Base-by-base conservation (phyloP, 768 basidiomycete genomes). In the Russula dissimulans region DNA sequence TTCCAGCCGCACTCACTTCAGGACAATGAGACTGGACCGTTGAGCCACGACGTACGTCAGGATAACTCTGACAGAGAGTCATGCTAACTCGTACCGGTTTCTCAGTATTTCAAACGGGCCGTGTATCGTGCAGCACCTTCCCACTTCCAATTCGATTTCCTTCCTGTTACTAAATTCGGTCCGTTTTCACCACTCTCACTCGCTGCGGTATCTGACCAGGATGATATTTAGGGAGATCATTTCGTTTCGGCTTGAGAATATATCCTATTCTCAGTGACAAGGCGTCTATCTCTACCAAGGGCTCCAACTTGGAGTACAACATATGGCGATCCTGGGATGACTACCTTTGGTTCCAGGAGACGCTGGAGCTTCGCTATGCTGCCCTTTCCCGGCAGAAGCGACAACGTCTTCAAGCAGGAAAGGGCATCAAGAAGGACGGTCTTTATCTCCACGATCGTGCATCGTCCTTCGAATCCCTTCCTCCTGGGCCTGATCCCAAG, bases 321-420 rank as follows among this genome's bases (percentile, higher is more conserved):
- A 76, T 92, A 41, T 89, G 87, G 82, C 77, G 90, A 31, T 76
- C 79, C 48, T 92, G 90, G 90, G 90, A 90, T 59, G 90, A 92
- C 66, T 90, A 87, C 60, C 74, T 92, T 10, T 81, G 77, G 74
- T 84, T 91, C 66, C 90, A 92, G 69, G 82, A 86, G 45, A 71
- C 73, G 2, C 74, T 92, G 10, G 89, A 90, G 70, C 62, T 68
- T 15, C 85, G 87, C 68, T 92, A 91, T 66, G 66, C 73, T 18
- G 75, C 77, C 29, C 76, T 82, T 65, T 84, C 89, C 14, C 77
- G 82, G 34, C 79, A 81, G 66, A 91, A 89, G 73, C 84, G 83
- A 14, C 76, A 74, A 31, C 83, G 87, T 36, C 80, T 91, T 11
- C 71, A 75, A 5, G 80, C 82, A 15, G 89, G 89, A 0, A 91